phyloP scores from a whole-genome alignment of 2,329 filamentous ascomycete species.

The Phymatotrichopsis omnivora region DNA sequence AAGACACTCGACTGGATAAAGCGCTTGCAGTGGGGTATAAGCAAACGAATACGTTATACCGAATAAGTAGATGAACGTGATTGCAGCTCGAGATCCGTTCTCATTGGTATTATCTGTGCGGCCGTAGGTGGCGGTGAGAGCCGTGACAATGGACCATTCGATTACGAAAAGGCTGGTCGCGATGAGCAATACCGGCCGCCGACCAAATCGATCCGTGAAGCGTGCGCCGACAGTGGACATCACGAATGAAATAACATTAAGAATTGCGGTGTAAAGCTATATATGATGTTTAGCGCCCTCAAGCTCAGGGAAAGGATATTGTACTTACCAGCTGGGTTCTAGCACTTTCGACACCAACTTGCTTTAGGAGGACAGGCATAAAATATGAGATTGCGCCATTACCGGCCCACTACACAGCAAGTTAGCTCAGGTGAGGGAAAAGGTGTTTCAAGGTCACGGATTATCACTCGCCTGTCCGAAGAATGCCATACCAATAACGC shows the following conservation, averaged over 20 bases:
- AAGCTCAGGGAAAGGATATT: background rate
- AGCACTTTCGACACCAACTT: constrained; percentile 34
- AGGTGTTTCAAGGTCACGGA: constrained; percentile 4
- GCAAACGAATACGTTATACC: constrained; percentile 37
- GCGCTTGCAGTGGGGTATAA: constrained; percentile 37
- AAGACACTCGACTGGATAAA: constrained; percentile 38
- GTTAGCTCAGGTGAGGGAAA: background rate
- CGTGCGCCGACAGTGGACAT: constrained; percentile 25
- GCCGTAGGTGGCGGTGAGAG: constrained; percentile 11
- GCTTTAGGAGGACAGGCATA: constrained; percentile 28
- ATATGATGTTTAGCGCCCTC: constrained; percentile 33
- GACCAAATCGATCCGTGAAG: constrained; percentile 31
- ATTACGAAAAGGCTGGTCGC: constrained; percentile 26
- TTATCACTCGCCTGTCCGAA: constrained; percentile 36
- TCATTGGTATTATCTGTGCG: constrained; percentile 9
- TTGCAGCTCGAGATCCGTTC: constrained; percentile 36
- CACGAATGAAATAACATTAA: constrained; percentile 32
- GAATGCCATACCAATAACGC: constrained; percentile 33
- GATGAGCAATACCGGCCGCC: constrained; percentile 38
- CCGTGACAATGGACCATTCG: constrained; percentile 18
- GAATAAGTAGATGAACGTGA: constrained; percentile 33
- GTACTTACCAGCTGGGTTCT: constrained; percentile 37
- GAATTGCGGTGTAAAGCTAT: constrained; percentile 34
- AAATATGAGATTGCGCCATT: constrained; percentile 29
- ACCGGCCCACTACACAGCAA: constrained; percentile 16